Evolutionary conservation across 192 early-diverging fungal species (phyloP).

Genomic region (Phlyctochytrium bullatum): DNA sequence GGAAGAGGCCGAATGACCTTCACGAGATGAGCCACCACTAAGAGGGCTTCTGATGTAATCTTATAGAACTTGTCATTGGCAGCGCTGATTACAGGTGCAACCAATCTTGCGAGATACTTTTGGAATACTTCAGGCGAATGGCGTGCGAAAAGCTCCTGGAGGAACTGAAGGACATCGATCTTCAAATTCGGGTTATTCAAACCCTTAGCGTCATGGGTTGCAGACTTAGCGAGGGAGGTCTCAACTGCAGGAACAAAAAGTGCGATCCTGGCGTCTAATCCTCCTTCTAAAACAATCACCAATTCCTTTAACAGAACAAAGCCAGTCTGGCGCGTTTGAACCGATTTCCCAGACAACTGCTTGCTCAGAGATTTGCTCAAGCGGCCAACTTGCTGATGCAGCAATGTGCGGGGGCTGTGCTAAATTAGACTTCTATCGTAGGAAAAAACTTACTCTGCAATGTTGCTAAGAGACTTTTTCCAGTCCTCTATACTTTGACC

Average conservation of each 20-base stretch:
- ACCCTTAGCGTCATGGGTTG: conserved; percentile 34
- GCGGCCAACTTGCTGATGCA: conserved; percentile 62
- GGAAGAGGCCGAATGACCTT: conserved; percentile 68
- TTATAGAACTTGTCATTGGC: conserved; percentile 84
- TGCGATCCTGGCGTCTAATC: conserved; percentile 61
- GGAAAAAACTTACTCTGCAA: conserved; percentile 1
- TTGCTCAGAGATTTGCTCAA: conserved; percentile 67
- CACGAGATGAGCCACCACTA: conserved; percentile 68
- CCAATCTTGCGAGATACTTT: conserved; percentile 52
- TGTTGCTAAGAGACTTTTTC: not conserved
- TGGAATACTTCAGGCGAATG: conserved; percentile 62
- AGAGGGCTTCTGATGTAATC: conserved; percentile 72
- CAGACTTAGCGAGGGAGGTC: conserved; percentile 59
- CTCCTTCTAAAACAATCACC: conserved; percentile 68
- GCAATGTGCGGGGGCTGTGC: conserved; percentile 34
- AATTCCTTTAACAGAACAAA: conserved; percentile 73
- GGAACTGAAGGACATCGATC: conserved; percentile 75
- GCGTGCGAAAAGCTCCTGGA: conserved; percentile 63
- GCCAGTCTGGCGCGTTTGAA: conserved; percentile 68
- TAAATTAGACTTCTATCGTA: not conserved
- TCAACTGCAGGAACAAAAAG: conserved; percentile 70
- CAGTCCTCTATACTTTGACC: not conserved
- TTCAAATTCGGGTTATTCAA: conserved; percentile 75
- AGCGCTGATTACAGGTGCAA: conserved; percentile 61
- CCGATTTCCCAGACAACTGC: conserved; percentile 68